A percentile compares a stretch with the other conserved stretches of the same genome.
Conservation (phyloP, 2,329 filamentous ascomycete genomes). For the Aspergillus fructus region DNA sequence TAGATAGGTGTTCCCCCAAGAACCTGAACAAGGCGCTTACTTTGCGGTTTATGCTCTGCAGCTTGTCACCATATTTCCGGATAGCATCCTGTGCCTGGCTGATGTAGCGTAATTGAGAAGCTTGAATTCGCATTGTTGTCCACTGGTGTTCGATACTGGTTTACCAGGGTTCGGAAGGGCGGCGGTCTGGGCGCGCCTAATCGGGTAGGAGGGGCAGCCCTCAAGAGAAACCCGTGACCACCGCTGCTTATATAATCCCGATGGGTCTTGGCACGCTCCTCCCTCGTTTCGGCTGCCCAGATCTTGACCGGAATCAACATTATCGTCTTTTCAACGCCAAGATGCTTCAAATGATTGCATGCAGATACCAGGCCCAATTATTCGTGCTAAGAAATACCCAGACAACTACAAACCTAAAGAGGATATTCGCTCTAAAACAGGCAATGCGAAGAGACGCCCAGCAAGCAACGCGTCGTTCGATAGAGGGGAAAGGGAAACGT, state of each 20-base stretch:
- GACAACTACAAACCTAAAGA: not conserved
- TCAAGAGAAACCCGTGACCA: not conserved
- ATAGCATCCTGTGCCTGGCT: constrained; percentile 24
- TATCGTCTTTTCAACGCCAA: not conserved
- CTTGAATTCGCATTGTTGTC: constrained; percentile 22
- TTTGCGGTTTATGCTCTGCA: constrained; percentile 26
- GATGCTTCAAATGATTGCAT: not conserved
- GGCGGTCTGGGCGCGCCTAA: not conserved
- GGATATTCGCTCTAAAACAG: not conserved
- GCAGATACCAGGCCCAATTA: not conserved
- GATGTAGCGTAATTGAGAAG: constrained; percentile 25
- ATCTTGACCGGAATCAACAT: too few relatives aligned
- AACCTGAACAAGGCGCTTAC: constrained; percentile 8
- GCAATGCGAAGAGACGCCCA: not conserved
- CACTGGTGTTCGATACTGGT: not conserved
- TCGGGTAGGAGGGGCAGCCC: not conserved
- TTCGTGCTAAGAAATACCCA: not conserved
- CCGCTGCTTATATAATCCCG: not conserved
- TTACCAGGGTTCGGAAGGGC: not conserved
- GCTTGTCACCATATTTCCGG: constrained; percentile 20
- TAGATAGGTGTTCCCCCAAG: not conserved
- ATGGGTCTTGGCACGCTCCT: not conserved
- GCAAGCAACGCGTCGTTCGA: not conserved
- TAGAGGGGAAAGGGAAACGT: not conserved
- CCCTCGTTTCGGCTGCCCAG: too few relatives aligned